Evolutionary conservation across 2,329 filamentous ascomycete genomes (phyloP).

Genomic region (Pseudohalonectria lignicola): DNA sequence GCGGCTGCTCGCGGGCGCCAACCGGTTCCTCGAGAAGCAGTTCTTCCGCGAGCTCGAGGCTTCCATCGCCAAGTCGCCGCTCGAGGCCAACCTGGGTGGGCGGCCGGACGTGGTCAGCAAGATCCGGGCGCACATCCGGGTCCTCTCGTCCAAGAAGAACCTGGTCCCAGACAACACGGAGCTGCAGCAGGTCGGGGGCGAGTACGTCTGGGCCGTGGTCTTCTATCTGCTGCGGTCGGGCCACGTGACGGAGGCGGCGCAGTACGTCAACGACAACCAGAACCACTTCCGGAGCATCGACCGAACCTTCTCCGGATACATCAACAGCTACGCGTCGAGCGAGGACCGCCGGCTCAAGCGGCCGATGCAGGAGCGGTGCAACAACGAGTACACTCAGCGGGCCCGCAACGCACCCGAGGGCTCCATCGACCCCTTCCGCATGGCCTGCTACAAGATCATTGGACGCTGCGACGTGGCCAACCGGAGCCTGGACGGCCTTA

Average conservation of each 20-base stretch:
- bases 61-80: conserved; percentile 70
- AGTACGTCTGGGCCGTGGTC: conserved; percentile 87
- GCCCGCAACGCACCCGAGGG: conserved; percentile 75
- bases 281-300: conserved; percentile 82
- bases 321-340: conserved; percentile 71
- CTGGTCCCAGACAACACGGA: conserved; percentile 72
- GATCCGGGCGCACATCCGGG: conserved; percentile 81
- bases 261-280: conserved; percentile 73
- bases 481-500: conserved; percentile 51
- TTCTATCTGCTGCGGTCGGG: conserved; percentile 86
- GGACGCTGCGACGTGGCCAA: conserved; percentile 63
- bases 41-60: conserved; percentile 71
- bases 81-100: conserved; percentile 82
- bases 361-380: conserved; percentile 77
- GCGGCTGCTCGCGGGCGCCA: conserved; percentile 70
- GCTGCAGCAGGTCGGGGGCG: conserved; percentile 67
- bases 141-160: conserved; percentile 71
- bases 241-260: conserved; percentile 70
- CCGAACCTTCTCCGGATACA: conserved; percentile 78
- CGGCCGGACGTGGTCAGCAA: conserved; percentile 82
- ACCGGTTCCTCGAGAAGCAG: conserved; percentile 66
- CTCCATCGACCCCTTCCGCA: conserved; percentile 85
- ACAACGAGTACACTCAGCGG: conserved; percentile 80
- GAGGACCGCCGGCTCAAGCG: conserved; percentile 66
- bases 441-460: conserved; percentile 97